Conservation (phyloP, 2,329 filamentous ascomycete species). For the Epichloe elymi region DNA sequence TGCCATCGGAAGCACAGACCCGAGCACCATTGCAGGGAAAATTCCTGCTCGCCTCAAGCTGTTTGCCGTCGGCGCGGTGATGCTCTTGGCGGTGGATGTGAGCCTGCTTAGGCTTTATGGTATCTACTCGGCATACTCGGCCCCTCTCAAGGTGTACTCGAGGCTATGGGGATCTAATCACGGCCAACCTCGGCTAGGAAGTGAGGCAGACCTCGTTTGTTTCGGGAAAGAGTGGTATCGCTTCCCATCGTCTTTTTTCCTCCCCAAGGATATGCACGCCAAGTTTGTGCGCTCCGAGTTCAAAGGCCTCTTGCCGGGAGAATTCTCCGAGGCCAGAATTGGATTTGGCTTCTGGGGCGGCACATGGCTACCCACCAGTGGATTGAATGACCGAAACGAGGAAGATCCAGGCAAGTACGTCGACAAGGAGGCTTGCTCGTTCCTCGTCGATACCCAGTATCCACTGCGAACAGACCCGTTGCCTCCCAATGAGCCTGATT, state of each 20-base stretch:
- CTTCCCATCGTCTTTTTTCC: slow-evolving; percentile 88
- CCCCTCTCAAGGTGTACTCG: slow-evolving; percentile 59
- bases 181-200: slow-evolving; percentile 31
- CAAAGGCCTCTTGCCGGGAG: slow-evolving; percentile 73
- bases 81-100: slow-evolving; percentile 51
- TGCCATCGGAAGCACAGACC: slow-evolving; percentile 58
- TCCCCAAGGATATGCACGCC: slow-evolving; percentile 69
- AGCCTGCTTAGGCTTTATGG: slow-evolving; percentile 63
- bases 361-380: slow-evolving; percentile 68
- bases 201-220: slow-evolving; percentile 60
- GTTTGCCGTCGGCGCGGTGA: slow-evolving; percentile 40
- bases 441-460: slow-evolving; percentile 79
- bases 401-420: slow-evolving; percentile 83
- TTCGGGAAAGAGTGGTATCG: slow-evolving; percentile 98
- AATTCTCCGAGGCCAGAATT: slow-evolving; percentile 63
- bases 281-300: slow-evolving; percentile 92
- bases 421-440: slow-evolving; percentile 61
- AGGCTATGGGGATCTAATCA: slow-evolving; percentile 46
- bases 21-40: slow-evolving; percentile 52
- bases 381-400: slow-evolving; percentile 85
- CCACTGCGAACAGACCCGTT: slow-evolving; percentile 35
- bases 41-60: slow-evolving; percentile 69
- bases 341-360: slow-evolving; percentile 66
- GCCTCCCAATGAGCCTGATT: slow-evolving; percentile 66
- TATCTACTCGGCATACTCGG: slow-evolving; percentile 68